These are phyloP conservation scores for Phytopythium oedochilum DNA, from an alignment of 352 stramenopile genomes.

Conservation along the genomic window DNA sequence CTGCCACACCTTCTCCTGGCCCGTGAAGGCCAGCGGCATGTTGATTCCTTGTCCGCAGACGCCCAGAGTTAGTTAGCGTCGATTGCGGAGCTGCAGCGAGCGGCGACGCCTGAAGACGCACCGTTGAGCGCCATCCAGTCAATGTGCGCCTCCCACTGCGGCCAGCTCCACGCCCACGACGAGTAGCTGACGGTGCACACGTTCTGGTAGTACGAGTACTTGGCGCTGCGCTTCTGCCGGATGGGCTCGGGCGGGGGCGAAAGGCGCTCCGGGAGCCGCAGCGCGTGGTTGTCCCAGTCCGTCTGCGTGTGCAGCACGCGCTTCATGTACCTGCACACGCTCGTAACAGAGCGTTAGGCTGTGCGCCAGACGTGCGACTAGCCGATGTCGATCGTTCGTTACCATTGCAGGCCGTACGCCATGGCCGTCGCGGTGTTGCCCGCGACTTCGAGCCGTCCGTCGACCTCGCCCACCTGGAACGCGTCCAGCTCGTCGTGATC, in stretches of 20 bases:
- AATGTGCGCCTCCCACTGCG: conserved; percentile 88
- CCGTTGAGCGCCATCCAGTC: conserved; percentile 93
- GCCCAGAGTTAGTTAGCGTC: too few relatives aligned
- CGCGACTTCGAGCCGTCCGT: conserved; percentile 47
- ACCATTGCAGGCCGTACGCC: conserved; percentile 65
- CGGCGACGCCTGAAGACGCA: too few relatives aligned
- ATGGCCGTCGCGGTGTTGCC: conserved; percentile 57
- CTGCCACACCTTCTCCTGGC: conserved; percentile 88
- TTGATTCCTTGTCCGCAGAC: too few relatives aligned
- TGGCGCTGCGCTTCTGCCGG: conserved; percentile 50
- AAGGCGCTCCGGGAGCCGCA: conserved; percentile 52
- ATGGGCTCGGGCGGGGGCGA: conserved; percentile 27
- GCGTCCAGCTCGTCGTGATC: conserved; percentile 47
- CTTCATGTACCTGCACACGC: conserved; percentile 57
- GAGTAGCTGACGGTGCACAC: conserved; percentile 92
- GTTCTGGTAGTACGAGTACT: conserved; percentile 91
- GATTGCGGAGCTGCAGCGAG: background rate
- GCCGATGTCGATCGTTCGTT: too few relatives aligned
- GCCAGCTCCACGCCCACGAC: conserved; percentile 84
- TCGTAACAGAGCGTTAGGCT: too few relatives aligned
- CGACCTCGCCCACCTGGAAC: conserved; percentile 46
- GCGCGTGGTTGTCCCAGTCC: conserved; percentile 75
- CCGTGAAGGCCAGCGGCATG: conserved; percentile 87
- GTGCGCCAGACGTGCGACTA: too few relatives aligned
- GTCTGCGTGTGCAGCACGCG: conserved; percentile 65